Evolutionary conservation across 768 basidiomycete genomes (phyloP).

Genomic region (Lenzites betulinus): DNA sequence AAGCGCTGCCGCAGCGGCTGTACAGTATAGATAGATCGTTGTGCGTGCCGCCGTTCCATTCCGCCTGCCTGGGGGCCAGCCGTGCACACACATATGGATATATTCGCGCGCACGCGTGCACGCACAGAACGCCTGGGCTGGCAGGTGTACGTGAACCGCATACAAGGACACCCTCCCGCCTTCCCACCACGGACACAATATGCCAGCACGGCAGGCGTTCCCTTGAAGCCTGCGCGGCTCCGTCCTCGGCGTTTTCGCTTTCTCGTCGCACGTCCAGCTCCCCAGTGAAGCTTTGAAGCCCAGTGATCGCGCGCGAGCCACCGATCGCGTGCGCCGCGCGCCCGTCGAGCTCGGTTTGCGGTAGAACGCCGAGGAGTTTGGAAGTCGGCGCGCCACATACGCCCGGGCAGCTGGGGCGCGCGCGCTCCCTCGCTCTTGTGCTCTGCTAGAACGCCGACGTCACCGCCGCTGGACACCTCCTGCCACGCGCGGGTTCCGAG

Average conservation of each 20-base stretch:
- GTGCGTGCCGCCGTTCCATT: slow-evolving; percentile 14
- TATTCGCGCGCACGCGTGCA: neutral
- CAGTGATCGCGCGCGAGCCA: slow-evolving; percentile 5
- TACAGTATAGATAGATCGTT: neutral
- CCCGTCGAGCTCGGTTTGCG: slow-evolving; percentile 1
- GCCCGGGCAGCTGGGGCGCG: no score
- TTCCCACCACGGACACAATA: slow-evolving; percentile 12
- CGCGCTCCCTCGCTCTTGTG: slow-evolving; percentile 1
- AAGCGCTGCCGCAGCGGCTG: neutral
- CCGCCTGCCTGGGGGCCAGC: slow-evolving; percentile 4
- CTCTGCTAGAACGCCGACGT: slow-evolving; percentile 9
- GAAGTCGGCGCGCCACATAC: slow-evolving; percentile 12
- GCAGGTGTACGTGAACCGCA: no score
- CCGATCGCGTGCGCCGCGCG: neutral
- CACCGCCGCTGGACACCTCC: slow-evolving; percentile 4
- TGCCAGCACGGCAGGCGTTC: slow-evolving; percentile 9
- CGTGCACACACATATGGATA: neutral
- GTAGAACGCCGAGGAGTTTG: slow-evolving; percentile 14
- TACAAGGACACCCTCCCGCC: no score
- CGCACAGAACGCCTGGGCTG: neutral
- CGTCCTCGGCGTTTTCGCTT: slow-evolving; percentile 6
- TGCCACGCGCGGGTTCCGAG: neutral
- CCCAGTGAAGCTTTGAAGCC: no score
- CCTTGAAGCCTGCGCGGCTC: slow-evolving; percentile 7
- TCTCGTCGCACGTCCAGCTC: neutral